Percentiles rank a stretch among this genome's conserved stretches.
Evolutionary conservation across 257 asterid species (phyloP).

Genomic region (Rauvolfia tetraphylla): DNA sequence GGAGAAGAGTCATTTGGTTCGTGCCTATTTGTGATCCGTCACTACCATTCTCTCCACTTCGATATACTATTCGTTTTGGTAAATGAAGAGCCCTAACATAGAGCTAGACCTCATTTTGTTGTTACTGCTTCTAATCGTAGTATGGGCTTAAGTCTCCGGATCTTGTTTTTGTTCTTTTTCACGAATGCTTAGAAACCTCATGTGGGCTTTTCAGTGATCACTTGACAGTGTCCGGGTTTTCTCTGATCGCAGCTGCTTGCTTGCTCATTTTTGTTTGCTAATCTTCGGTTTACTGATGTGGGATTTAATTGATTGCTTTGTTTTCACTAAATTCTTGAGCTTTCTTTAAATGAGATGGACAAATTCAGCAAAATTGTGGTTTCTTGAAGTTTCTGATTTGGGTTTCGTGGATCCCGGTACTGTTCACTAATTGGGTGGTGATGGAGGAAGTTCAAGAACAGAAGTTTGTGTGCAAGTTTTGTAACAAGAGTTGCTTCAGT

Average conservation of each 20-base stretch:
- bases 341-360: conserved; percentile 1
- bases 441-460: conserved; percentile 36
- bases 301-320: conserved; percentile 20
- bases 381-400: conserved; percentile 30
- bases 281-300: conserved; percentile 24
- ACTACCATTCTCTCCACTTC: conserved; percentile 31
- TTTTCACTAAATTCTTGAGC: conserved; percentile 15
- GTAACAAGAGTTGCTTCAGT: conserved; percentile 58
- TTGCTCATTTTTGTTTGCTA: background rate
- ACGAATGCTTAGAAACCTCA: conserved; percentile 5
- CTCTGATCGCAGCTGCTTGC: background rate
- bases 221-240: background rate
- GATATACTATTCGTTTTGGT: conserved; percentile 16
- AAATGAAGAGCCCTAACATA: conserved; percentile 22
- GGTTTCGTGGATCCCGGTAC: conserved; percentile 28
- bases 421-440: conserved; percentile 15
- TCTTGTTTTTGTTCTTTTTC: conserved; percentile 20
- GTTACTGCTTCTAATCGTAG: background rate
- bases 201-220: background rate
- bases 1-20: conserved; percentile 1
- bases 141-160: conserved; percentile 19
- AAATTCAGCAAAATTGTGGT: conserved; percentile 10
- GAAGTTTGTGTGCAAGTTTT: conserved; percentile 58
- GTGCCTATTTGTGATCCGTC: conserved; percentile 22
- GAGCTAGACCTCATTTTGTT: conserved; percentile 8